Percentiles rank a stretch among this genome's conserved stretches.
phyloP scores from a whole-genome alignment of 306 rosid genomes.

The Pyrus communis region DNA sequence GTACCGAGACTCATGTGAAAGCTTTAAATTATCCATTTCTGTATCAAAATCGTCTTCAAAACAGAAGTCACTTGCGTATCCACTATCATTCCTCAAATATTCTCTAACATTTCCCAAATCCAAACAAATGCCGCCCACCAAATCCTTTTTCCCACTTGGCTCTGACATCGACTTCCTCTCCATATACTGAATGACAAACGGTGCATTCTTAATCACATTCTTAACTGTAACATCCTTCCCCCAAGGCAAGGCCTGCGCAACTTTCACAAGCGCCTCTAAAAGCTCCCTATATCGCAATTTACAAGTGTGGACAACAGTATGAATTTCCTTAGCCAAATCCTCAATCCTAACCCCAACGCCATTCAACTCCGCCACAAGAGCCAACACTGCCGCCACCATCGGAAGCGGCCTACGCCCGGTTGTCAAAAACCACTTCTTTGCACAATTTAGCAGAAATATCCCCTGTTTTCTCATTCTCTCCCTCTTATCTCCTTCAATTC shows the following conservation, averaged over 20 bases:
- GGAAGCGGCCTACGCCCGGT: slow-evolving; percentile 72
- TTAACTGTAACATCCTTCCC: slow-evolving; percentile 63
- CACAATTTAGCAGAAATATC: slow-evolving; percentile 56
- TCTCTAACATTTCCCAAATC: slow-evolving; percentile 46
- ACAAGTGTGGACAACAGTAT: slow-evolving; percentile 48
- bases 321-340: slow-evolving; percentile 48
- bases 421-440: slow-evolving; percentile 68
- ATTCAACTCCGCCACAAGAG: slow-evolving; percentile 52
- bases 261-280: slow-evolving; percentile 57
- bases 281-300: slow-evolving; percentile 57
- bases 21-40: background rate
- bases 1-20: slow-evolving; percentile 13
- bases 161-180: slow-evolving; percentile 59
- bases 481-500: slow-evolving; percentile 14
- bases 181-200: slow-evolving; percentile 62
- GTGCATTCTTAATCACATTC: slow-evolving; percentile 54
- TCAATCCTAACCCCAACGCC: slow-evolving; percentile 39
- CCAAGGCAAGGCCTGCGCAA: slow-evolving; percentile 76
- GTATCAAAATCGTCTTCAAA: slow-evolving; percentile 11
- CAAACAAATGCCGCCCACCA: background rate
- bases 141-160: slow-evolving; percentile 19
- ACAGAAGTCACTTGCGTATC: slow-evolving; percentile 12
- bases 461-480: slow-evolving; percentile 58
- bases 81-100: slow-evolving; percentile 31
- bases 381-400: slow-evolving; percentile 66